These are phyloP conservation scores for Ruellia speciosa DNA, from an alignment of 305 asterid genomes.

Conservation along the genomic window DNA sequence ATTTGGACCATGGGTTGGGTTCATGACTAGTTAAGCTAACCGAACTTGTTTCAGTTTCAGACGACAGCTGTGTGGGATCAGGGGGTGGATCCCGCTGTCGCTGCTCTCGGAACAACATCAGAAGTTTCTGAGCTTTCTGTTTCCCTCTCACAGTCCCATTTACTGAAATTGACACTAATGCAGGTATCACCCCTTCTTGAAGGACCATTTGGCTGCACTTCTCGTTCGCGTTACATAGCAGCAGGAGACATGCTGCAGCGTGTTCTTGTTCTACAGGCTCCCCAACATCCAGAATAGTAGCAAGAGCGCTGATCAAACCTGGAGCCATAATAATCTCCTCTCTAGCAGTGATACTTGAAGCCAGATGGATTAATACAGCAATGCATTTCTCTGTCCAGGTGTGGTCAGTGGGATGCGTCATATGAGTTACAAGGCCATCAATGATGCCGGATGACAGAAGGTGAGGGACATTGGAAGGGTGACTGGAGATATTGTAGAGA, in stretches of 20 bases:
- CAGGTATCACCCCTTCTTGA: slow-evolving; percentile 95
- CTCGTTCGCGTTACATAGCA: slow-evolving; percentile 65
- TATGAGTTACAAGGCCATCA: slow-evolving; percentile 48
- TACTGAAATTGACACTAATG: slow-evolving; percentile 82
- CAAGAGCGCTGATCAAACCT: slow-evolving; percentile 49
- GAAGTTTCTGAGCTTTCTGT: slow-evolving; percentile 95
- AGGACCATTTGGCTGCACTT: slow-evolving; percentile 85
- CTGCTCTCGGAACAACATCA: slow-evolving; percentile 90
- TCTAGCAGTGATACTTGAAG: slow-evolving; percentile 51
- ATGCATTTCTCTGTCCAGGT: slow-evolving; percentile 75
- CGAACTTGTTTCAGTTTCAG: slow-evolving; percentile 22
- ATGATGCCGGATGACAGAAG: slow-evolving; percentile 72
- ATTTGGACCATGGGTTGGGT: slow-evolving; percentile 49
- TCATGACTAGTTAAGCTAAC: slow-evolving; percentile 21
- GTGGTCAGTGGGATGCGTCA: slow-evolving; percentile 41
- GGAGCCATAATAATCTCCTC: slow-evolving; percentile 50
- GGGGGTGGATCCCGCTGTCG: slow-evolving; percentile 70
- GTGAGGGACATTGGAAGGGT: slow-evolving; percentile 54
- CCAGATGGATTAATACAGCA: slow-evolving; percentile 65
- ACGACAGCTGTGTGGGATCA: slow-evolving; percentile 20
- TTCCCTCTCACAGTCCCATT: slow-evolving; percentile 90
- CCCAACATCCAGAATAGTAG: slow-evolving; percentile 60
- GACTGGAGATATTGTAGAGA: slow-evolving; percentile 70
- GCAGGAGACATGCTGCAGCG: slow-evolving; percentile 78
- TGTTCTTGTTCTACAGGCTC: slow-evolving; percentile 92